A percentile compares a stretch with the other conserved stretches of the same genome.
Evolutionary conservation across 169 alveolate species (phyloP).

Genomic region (Eimeria praecox): DNA sequence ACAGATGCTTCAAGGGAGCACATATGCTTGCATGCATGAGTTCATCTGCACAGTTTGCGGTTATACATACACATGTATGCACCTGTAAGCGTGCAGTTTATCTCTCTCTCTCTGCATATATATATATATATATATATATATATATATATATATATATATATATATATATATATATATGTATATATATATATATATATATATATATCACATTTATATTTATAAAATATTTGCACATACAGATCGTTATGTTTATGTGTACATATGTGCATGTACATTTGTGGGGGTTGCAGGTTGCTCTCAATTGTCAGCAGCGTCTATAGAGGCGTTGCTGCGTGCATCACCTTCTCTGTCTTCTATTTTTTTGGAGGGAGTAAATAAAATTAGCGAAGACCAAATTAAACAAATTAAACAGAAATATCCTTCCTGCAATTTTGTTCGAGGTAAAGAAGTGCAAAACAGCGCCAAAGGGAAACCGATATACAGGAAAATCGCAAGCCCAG

Average conservation of each 20-base stretch:
- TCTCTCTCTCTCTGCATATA: too few species aligned
- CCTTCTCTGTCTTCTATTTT: conserved; percentile 16
- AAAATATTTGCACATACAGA: too few species aligned
- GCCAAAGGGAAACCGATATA: background rate
- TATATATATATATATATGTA: background rate
- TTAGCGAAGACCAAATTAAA: background rate
- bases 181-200: background rate
- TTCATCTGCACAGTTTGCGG: too few species aligned
- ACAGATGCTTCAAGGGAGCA: too few species aligned
- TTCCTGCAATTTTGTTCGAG: background rate
- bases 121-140: background rate
- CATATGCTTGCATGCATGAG: background rate
- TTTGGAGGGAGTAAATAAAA: background rate
- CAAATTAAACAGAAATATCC: background rate
- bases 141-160: background rate
- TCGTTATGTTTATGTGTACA: too few species aligned
- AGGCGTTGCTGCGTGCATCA: background rate
- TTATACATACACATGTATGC: too few species aligned
- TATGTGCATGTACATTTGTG: background rate
- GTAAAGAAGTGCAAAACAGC: background rate
- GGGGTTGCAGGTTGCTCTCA: background rate
- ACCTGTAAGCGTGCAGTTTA: background rate
- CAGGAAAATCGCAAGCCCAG: background rate
- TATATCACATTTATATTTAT: background rate
- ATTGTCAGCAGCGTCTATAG: background rate